These are phyloP conservation scores for Ensete glaucum DNA, from an alignment of 176 grass and related monocot species.

Conservation along the genomic window DNA sequence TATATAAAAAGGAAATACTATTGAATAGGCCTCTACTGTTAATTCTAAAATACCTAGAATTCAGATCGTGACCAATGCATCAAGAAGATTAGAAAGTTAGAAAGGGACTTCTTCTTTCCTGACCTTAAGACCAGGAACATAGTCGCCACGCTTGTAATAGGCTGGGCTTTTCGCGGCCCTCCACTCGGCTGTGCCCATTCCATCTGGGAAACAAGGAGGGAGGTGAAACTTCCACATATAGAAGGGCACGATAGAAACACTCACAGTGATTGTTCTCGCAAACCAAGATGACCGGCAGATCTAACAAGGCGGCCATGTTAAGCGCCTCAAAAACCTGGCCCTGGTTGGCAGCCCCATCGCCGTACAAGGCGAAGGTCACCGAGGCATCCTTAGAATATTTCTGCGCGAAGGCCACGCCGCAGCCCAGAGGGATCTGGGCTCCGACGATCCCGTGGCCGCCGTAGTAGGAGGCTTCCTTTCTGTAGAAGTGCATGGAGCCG, in stretches of 20 bases:
- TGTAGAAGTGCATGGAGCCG: slow-evolving; percentile 94
- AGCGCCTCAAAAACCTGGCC: slow-evolving; percentile 93
- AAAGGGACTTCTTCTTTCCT: not conserved
- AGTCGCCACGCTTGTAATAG: slow-evolving; percentile 88
- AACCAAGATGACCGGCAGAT: slow-evolving; percentile 63
- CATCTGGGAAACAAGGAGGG: slow-evolving; percentile 40
- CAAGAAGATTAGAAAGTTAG: too few relatives aligned
- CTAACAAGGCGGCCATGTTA: slow-evolving; percentile 86
- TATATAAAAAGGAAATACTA: not conserved
- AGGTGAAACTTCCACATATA: not conserved
- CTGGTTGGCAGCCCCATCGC: slow-evolving; percentile 76
- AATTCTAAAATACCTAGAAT: too few relatives aligned
- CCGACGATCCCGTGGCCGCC: slow-evolving; percentile 86
- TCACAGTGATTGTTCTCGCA: slow-evolving; percentile 98
- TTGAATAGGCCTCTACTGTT: not conserved
- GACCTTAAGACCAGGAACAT: slow-evolving; percentile 77
- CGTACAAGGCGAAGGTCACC: slow-evolving; percentile 71
- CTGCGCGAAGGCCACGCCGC: slow-evolving; percentile 77
- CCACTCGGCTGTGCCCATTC: slow-evolving; percentile 91
- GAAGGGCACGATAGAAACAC: not conserved
- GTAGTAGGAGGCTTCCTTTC: slow-evolving; percentile 64
- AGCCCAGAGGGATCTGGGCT: slow-evolving; percentile 68
- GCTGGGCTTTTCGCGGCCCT: slow-evolving; percentile 63
- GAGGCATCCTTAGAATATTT: slow-evolving; percentile 58
- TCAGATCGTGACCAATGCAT: too few relatives aligned